Evolutionary conservation across 495 filamentous ascomycete species (phyloP).

Genomic region (Lepraria neglecta): DNA sequence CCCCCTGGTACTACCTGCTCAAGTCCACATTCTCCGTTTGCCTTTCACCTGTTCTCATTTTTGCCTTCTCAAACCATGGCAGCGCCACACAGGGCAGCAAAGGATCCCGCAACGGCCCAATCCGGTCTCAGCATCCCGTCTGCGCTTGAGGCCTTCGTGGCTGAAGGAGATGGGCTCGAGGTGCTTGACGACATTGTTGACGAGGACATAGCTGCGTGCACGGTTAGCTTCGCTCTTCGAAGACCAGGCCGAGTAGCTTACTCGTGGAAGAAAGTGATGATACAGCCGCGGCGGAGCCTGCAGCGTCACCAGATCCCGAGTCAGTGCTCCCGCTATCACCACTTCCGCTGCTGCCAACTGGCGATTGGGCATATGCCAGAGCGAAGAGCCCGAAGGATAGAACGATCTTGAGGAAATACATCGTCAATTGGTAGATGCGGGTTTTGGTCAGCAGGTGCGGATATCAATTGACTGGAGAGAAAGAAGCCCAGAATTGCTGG

Average conservation of each 20-base stretch:
- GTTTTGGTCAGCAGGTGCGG: neutral
- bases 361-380: slow-evolving; percentile 9
- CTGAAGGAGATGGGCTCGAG: neutral
- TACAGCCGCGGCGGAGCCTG: neutral
- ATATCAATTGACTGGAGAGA: neutral
- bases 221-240: neutral
- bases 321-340: neutral
- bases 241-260: neutral
- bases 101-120: neutral
- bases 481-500: neutral
- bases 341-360: slow-evolving; percentile 14
- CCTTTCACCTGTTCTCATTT: neutral
- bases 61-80: neutral
- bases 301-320: neutral
- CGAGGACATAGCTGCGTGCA: neutral
- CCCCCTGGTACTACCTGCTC: neutral
- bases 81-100: neutral
- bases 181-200: neutral
- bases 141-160: neutral
- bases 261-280: neutral
- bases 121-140: neutral
- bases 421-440: neutral
- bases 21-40: too few species aligned
- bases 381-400: slow-evolving; percentile 5
- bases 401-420: slow-evolving; percentile 9